These are phyloP conservation scores for Epithele typhae DNA, from an alignment of 768 basidiomycete genomes.

Conservation along the genomic window DNA sequence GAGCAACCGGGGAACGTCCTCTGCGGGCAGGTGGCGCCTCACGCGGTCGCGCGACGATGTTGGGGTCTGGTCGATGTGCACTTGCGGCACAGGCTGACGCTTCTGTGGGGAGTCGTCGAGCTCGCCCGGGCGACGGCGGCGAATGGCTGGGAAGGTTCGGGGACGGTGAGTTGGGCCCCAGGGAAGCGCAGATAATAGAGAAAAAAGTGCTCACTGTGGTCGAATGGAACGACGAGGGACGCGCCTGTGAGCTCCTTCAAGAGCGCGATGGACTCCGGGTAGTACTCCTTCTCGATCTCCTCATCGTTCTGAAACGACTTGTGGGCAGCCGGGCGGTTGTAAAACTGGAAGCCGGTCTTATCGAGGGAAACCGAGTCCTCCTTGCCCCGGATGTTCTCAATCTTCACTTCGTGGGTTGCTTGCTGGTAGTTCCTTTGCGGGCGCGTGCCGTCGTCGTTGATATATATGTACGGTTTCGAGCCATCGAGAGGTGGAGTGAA, in stretches of 20 bases:
- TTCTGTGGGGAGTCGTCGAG: conserved; percentile 32
- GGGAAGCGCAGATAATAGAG: too few species aligned
- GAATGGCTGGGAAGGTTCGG: conserved; percentile 31
- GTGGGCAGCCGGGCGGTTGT: conserved; percentile 36
- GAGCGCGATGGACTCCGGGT: conserved; percentile 54
- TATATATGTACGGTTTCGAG: conserved; percentile 33
- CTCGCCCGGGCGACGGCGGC: conserved; percentile 36
- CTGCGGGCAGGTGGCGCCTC: conserved; percentile 36
- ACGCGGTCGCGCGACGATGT: conserved; percentile 38
- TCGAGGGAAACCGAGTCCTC: conserved; percentile 43
- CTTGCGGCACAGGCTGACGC: conserved; percentile 39
- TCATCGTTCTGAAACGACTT: conserved; percentile 46
- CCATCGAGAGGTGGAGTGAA: conserved; percentile 35
- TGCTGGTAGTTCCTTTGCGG: conserved; percentile 31
- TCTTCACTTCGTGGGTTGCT: conserved; percentile 28
- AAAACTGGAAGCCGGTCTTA: conserved; percentile 48
- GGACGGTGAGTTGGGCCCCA: background rate
- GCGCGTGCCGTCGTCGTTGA: conserved; percentile 31
- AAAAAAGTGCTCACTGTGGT: conserved; percentile 47
- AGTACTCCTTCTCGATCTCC: conserved; percentile 52
- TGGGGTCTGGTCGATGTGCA: conserved; percentile 45
- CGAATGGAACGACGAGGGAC: conserved; percentile 55
- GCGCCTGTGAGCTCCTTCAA: conserved; percentile 60
- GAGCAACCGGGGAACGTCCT: conserved; percentile 35
- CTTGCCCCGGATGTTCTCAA: conserved; percentile 53